These are phyloP conservation scores for Cyclostephanos tholiformis DNA, from an alignment of 108 stramenopile genomes.

Conservation along the genomic window DNA sequence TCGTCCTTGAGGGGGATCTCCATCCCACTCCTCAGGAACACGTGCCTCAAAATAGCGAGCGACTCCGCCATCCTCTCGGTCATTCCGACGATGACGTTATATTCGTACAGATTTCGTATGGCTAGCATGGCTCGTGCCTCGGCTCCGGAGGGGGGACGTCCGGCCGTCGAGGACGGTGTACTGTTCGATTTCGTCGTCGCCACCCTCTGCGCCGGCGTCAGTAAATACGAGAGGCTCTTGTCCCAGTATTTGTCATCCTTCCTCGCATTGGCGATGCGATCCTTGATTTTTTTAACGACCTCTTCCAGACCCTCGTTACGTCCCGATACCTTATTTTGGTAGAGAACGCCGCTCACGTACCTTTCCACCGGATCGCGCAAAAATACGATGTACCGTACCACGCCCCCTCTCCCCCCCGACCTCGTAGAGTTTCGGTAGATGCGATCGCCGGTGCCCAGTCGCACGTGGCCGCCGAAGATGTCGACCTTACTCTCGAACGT, in stretches of 20 bases:
- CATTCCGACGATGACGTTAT: conserved; percentile 57
- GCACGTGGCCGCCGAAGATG: conserved; percentile 53
- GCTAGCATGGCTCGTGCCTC: conserved; percentile 28
- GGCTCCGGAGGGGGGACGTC: not conserved
- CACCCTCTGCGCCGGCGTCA: conserved; percentile 51
- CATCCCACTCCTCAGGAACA: conserved; percentile 27
- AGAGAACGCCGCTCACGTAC: conserved; percentile 51
- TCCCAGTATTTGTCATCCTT: conserved; percentile 25
- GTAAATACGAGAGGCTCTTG: conserved; percentile 44
- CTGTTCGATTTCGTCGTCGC: not conserved
- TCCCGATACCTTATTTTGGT: not conserved
- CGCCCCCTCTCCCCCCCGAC: not conserved
- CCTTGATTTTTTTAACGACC: conserved; percentile 17
- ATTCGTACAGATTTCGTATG: conserved; percentile 50
- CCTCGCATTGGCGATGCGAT: conserved; percentile 10
- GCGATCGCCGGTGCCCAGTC: conserved; percentile 41
- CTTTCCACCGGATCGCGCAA: conserved; percentile 54
- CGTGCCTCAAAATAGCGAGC: conserved; percentile 48
- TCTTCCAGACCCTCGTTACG: conserved; percentile 1
- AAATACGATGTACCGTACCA: conserved; percentile 50
- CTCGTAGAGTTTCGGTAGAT: not conserved
- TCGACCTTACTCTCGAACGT: conserved; percentile 35
- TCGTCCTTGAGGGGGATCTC: not conserved
- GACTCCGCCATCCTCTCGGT: conserved; percentile 57
- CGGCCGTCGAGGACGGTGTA: not conserved